phyloP scores from a whole-genome alignment of 306 rosid species.

The Potentilla sterilis region DNA sequence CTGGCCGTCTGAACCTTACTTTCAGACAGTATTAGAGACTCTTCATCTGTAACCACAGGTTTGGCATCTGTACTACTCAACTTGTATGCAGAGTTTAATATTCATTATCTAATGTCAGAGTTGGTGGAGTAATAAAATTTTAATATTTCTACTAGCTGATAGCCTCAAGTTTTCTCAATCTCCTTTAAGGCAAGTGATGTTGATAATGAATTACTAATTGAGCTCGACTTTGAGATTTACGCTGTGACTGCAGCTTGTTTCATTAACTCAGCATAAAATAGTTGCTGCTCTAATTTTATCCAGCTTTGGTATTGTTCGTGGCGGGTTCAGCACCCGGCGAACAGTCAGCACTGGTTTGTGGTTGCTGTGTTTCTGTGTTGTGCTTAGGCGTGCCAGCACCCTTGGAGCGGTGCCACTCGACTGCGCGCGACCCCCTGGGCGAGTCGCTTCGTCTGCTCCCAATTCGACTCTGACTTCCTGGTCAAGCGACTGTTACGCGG shows the following conservation, averaged over 20 bases:
- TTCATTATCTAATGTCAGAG: background rate
- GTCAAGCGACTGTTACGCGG: no score
- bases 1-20: slow-evolving; percentile 72
- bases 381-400: no score
- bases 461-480: no score
- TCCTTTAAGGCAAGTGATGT: background rate
- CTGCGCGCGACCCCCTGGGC: no score
- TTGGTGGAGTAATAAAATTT: background rate
- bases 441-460: no score
- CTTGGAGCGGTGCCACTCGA: no score
- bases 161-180: background rate
- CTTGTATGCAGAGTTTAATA: background rate
- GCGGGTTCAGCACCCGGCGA: no score
- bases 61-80: slow-evolving; percentile 6
- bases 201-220: background rate
- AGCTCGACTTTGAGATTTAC: slow-evolving; percentile 12
- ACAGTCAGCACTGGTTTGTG: no score
- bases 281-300: background rate
- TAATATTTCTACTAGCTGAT: background rate
- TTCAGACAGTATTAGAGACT: slow-evolving; percentile 44
- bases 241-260: slow-evolving; percentile 16
- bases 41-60: slow-evolving; percentile 7
- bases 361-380: no score
- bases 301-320: no score
- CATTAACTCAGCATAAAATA: background rate